Evolutionary conservation across 169 alveolate genomes (phyloP).

Genomic region (Toxoplasma gondii): DNA sequence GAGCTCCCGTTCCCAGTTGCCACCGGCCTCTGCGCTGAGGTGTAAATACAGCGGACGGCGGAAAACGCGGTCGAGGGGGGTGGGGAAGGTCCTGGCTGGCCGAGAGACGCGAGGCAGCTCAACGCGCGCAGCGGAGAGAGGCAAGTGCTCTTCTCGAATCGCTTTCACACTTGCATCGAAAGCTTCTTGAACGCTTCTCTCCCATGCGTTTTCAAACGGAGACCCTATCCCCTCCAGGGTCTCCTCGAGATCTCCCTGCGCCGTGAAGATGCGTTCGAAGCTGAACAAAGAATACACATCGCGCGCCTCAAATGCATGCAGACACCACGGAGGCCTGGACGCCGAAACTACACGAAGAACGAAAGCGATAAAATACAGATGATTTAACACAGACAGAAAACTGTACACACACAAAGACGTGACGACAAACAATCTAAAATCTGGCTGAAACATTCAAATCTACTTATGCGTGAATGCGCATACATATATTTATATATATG

Average conservation of each 20-base stretch:
- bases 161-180: not conserved
- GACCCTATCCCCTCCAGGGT: not conserved
- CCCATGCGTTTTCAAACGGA: not conserved
- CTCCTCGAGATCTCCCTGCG: not conserved
- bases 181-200: not conserved
- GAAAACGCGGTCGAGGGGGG: not conserved
- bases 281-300: not conserved
- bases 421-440: not conserved
- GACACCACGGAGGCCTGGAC: no score
- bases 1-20: no score
- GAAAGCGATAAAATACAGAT: not conserved
- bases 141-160: not conserved
- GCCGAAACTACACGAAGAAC: not conserved
- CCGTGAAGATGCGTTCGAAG: not conserved
- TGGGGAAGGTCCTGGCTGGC: not conserved
- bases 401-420: not conserved
- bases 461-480: not conserved
- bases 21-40: not conserved
- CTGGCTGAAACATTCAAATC: no score
- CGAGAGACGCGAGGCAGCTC: not conserved
- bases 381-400: not conserved
- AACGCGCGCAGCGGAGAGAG: not conserved
- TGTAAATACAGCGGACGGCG: not conserved
- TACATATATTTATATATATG: conserved; percentile 6
- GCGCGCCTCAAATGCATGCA: no score